These are phyloP conservation scores for Sambucus nigra DNA, from an alignment of 129 eudicot genomes.

Conservation along the genomic window DNA sequence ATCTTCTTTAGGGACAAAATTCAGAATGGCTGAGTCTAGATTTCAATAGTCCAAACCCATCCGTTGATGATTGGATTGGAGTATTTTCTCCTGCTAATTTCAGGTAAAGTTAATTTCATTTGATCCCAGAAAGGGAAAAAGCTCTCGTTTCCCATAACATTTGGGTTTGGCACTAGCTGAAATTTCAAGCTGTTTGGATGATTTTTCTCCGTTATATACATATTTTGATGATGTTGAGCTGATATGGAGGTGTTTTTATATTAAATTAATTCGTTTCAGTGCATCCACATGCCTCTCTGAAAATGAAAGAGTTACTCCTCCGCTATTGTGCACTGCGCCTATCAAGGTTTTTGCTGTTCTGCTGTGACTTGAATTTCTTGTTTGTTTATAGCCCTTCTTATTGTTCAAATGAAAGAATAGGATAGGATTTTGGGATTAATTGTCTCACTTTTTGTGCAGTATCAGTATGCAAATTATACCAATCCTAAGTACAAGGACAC, in stretches of 20 bases:
- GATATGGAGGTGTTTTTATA: not conserved
- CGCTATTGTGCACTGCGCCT: constrained; percentile 77
- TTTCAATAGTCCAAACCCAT: constrained; percentile 46
- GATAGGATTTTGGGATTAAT: not conserved
- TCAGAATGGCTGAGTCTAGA: constrained; percentile 62
- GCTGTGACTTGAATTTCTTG: constrained; percentile 3
- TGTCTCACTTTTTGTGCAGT: constrained; percentile 42
- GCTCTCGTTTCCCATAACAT: not conserved
- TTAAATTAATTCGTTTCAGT: constrained; percentile 30
- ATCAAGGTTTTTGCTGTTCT: constrained; percentile 53
- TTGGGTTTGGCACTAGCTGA: not conserved
- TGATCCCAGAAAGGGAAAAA: too few relatives aligned
- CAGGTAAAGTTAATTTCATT: constrained; percentile 31
- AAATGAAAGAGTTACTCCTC: constrained; percentile 54
- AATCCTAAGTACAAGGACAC: constrained; percentile 50
- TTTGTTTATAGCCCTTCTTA: not conserved
- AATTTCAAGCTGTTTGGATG: not conserved
- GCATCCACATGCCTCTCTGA: constrained; percentile 58
- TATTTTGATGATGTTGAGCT: not conserved
- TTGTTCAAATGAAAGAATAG: not conserved
- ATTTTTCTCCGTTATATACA: not conserved
- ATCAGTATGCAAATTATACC: constrained; percentile 73
- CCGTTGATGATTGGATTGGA: constrained; percentile 83
- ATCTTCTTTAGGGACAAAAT: constrained; percentile 38
- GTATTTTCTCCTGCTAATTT: constrained; percentile 94